Conservation (phyloP, 371 early-diverging fungal species). For the Syncephalastrum sp. region DNA sequence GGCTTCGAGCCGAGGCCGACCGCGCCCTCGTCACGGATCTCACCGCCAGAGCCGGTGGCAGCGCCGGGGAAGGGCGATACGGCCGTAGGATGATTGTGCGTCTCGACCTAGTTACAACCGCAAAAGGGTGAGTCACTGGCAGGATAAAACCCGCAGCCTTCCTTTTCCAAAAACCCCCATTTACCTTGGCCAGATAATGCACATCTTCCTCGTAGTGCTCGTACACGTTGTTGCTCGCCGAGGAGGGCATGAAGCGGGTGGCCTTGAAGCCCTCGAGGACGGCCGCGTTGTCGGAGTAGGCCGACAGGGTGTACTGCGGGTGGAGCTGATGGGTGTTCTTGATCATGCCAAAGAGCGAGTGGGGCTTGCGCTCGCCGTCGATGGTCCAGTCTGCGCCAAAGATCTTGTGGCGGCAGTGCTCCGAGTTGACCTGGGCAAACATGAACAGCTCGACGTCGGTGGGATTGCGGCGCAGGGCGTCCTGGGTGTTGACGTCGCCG, state of each 20-base stretch:
- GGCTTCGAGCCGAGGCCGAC: slow-evolving; percentile 95
- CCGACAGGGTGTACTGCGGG: slow-evolving; percentile 84
- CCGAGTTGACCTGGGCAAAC: slow-evolving; percentile 99
- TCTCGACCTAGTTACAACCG: slow-evolving; percentile 72
- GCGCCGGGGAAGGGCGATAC: slow-evolving; percentile 98
- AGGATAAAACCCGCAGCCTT: background rate
- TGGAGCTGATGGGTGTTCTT: slow-evolving; percentile 83
- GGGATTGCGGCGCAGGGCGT: slow-evolving; percentile 74
- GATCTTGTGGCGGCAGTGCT: slow-evolving; percentile 98
- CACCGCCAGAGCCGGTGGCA: slow-evolving; percentile 93
- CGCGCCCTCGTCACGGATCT: slow-evolving; percentile 98
- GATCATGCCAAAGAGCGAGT: slow-evolving; percentile 94
- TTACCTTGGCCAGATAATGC: slow-evolving; percentile 85
- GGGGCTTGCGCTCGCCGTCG: slow-evolving; percentile 73
- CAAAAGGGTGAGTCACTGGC: background rate
- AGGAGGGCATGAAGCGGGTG: slow-evolving; percentile 65
- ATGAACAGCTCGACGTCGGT: slow-evolving; percentile 98
- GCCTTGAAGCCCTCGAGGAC: slow-evolving; percentile 85
- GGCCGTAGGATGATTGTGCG: slow-evolving; percentile 98
- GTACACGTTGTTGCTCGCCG: slow-evolving; percentile 40
- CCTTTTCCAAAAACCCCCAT: slow-evolving; percentile 1
- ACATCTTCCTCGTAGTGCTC: slow-evolving; percentile 63
- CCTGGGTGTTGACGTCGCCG: slow-evolving; percentile 42
- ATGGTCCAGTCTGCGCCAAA: slow-evolving; percentile 96
- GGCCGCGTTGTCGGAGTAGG: slow-evolving; percentile 97